Conservation (phyloP, 2,329 filamentous ascomycete species). For the Leptographium flavum region DNA sequence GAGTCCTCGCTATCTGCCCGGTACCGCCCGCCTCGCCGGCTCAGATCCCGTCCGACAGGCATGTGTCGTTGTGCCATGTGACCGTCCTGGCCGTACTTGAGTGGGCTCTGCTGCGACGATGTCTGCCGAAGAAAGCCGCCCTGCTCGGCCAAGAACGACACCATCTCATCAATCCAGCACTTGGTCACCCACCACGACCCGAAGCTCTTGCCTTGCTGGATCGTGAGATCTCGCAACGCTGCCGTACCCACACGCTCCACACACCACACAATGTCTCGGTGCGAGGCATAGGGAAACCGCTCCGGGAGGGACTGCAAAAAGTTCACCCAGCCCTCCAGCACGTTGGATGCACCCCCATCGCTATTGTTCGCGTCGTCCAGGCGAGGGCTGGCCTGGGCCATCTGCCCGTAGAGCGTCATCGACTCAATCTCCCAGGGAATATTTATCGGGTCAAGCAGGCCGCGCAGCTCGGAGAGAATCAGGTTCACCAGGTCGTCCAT, state of each 20-base stretch:
- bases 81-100: conserved; percentile 8
- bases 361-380: conserved; percentile 22
- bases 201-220: conserved; percentile 65
- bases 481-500: conserved; percentile 54
- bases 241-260: conserved; percentile 63
- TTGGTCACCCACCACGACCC: conserved; percentile 94
- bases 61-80: conserved; percentile 7
- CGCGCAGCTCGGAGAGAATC: conserved; percentile 51
- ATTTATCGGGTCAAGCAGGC: conserved; percentile 53
- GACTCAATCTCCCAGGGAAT: conserved; percentile 52
- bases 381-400: conserved; percentile 31
- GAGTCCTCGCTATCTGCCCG: conserved; percentile 32
- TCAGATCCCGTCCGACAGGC: conserved; percentile 19
- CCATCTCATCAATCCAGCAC: conserved; percentile 91
- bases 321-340: conserved; percentile 64
- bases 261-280: conserved; percentile 61
- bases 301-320: conserved; percentile 56
- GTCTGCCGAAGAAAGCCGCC: conserved; percentile 69
- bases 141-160: conserved; percentile 75
- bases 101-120: conserved; percentile 18
- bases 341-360: conserved; percentile 39
- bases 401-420: conserved; percentile 44
- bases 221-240: conserved; percentile 68
- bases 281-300: conserved; percentile 60
- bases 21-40: conserved; percentile 23